Base-by-base conservation (phyloP, 2,329 filamentous ascomycete genomes). In the Pestalotiopsis fici region DNA sequence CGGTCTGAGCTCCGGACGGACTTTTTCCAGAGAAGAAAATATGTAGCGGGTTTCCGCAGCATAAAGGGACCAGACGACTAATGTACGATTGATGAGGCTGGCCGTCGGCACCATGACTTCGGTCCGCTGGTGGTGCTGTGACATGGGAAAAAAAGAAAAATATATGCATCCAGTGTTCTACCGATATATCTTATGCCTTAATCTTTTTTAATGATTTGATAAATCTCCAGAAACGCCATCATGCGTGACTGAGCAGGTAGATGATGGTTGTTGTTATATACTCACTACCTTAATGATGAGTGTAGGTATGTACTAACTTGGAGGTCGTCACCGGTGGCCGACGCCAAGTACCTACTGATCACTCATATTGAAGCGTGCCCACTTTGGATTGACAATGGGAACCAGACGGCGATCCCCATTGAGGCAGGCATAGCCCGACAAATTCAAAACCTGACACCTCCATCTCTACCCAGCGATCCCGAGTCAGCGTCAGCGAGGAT, bases 1-100 rank as follows among this genome's bases (percentile, higher is more conserved):
- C 61, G 61, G 47, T 37, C 50, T 31, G 59, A 64, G 39, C 61
- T 64, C 61, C 47, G 31, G 31, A 61, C 25, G 59, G 31, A 35
- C 59, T 50, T 50, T 50, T 50, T 50, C 43, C 43, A 50, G 18
- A 50, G 43, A 59, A 59, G 23, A 50, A 50, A 50, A 35, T 35
- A 35, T 35, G 31, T 50, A 23, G 21, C 43, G 43, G 43, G 43
- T 50, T 50, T n/a, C 43, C 43, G 43, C 43, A 50, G 43, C 43
- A 50, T 50, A 50, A 50, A 50, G n/a, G 43, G 43, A 50, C 43
- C 43, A 50, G 43, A 50, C 18, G n/a, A 50, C 43, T 50, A 50
- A 50, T 50, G 43, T 50, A 50, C 43, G 43, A 50, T 50, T 50
- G 43, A 50, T 50, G 55, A 59, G 55, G 28, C 55, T 59, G 55